Evolutionary conservation across 768 basidiomycete genomes (phyloP), one percentile per base, ranked within the genome.

Genomic region (Podaxis sp.): DNA sequence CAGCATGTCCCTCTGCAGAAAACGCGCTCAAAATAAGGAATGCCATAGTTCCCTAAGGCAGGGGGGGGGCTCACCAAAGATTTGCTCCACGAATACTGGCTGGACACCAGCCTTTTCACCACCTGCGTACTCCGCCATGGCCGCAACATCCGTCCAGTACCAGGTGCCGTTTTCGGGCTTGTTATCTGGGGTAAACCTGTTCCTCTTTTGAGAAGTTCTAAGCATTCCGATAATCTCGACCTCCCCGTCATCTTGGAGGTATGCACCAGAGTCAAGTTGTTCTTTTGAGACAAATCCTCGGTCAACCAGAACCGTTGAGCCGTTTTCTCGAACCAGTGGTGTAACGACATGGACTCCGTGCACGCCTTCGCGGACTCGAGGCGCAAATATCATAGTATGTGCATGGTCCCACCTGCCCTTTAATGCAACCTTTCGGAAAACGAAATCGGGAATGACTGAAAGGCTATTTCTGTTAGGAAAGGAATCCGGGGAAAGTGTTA

Each of bases 151-250:
- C 18, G 84, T 84, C 91, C 94, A 99, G 67, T 91, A 93, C 95
- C 96, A 99, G 71, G 87, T 83, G 10, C 89, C 88, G 55, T 84
- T 80, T 50, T 82, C 81, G 0, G 91, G 89, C 46, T 84, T 80
- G 70, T 99, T 99, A 55, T 93, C 88, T 16, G 95, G 95, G 2
- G 93, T 95, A 71, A 96, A 99, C 5, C 69, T 69, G 68, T 93
- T 92, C 55, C 88, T 84, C 44, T 76, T 73, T 67, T 89, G 87
- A 28, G 88, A 86, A 1, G 85, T 89, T 58, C 93, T 82, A 57
- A 98, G 79, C 91, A 98, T 93, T 55, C 94, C 95, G 32, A 91
- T 73, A 1, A 98, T 72, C 64, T 91, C 82, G 1, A 93, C 86
- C 68, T 87, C 84, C 5, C 77, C 84, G 25, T 71, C 69, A 50